A percentile compares a stretch with the other conserved stretches of the same genome.
These are phyloP conservation scores for Gastrolobium villosum DNA, from an alignment of 306 rosid species.

Conservation along the genomic window DNA sequence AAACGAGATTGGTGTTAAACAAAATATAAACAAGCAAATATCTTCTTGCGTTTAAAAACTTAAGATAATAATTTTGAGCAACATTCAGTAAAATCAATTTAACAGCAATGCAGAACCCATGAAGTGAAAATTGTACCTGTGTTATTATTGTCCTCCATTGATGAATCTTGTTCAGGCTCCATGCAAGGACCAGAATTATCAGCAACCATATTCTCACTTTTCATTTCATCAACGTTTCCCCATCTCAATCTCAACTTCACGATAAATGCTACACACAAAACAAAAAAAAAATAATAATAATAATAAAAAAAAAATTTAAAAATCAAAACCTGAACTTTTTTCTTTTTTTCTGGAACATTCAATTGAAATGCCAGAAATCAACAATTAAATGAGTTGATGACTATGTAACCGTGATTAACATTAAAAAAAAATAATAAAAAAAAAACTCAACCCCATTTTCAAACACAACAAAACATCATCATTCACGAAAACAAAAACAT, in stretches of 20 bases:
- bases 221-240: slow-evolving; percentile 38
- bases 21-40: neutral
- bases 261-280: slow-evolving; percentile 63
- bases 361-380: neutral
- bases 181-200: slow-evolving; percentile 19
- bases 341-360: neutral
- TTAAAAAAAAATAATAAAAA: neutral
- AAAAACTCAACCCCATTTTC: neutral
- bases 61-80: neutral
- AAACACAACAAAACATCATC: neutral
- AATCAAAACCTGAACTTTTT: neutral
- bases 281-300: neutral
- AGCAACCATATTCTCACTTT: neutral
- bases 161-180: slow-evolving; percentile 49
- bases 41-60: slow-evolving; percentile 3
- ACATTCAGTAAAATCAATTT: neutral
- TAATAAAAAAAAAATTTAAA: neutral
- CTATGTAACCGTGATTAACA: neutral
- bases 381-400: neutral
- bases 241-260: slow-evolving; percentile 59
- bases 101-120: neutral
- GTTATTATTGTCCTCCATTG: slow-evolving; percentile 36
- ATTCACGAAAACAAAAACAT: neutral
- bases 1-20: slow-evolving; percentile 1
- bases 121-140: slow-evolving; percentile 54